Evolutionary conservation across 148 eudicot species (phyloP), one percentile per base, ranked within the genome.

Genomic region (Cornus controversa): DNA sequence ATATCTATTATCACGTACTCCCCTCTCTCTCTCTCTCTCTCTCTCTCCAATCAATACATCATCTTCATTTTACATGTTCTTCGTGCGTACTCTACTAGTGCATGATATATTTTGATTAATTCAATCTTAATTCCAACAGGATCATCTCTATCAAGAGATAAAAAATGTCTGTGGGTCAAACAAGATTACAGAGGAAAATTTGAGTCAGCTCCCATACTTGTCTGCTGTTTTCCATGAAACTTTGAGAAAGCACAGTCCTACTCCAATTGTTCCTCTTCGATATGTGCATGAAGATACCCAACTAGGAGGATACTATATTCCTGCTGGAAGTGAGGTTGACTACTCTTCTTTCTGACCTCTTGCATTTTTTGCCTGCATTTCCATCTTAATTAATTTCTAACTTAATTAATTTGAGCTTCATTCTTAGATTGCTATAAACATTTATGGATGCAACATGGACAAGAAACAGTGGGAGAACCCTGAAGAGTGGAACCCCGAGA

Each of bases 371-470:
- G 2, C 34, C 34, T 31, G 34, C 34, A 31, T 40, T 40, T 40
- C 45, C 6, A 0, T 4, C 45, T 40, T n/a, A n/a, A n/a, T n/a
- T n/a, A n/a, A n/a, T n/a, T n/a, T n/a, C n/a, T n/a, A n/a, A n/a
- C n/a, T n/a, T n/a, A n/a, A n/a, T n/a, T n/a, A n/a, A n/a, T n/a
- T 40, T 40, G 4, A 4, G 45, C 7, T 9, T 40, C 6, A 8
- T 24, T 66, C 57, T 79, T 84, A 96, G 99, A 89, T 96, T 69
- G 86, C 89, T 22, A 76, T 96, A 70, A 96, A 96, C 66, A 80
- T 96, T 0, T 96, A 85, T 11, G 99, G 97, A 16, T 96, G 99
- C 64, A 91, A 93, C 84, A 84, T 86, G 90, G 93, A 96, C 84
- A 86, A 84, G 80, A 88, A 81, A 6, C 77, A 80, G 26, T 96